phyloP scores from a whole-genome alignment of 768 basidiomycete species.

The Hygrocybe punicea region DNA sequence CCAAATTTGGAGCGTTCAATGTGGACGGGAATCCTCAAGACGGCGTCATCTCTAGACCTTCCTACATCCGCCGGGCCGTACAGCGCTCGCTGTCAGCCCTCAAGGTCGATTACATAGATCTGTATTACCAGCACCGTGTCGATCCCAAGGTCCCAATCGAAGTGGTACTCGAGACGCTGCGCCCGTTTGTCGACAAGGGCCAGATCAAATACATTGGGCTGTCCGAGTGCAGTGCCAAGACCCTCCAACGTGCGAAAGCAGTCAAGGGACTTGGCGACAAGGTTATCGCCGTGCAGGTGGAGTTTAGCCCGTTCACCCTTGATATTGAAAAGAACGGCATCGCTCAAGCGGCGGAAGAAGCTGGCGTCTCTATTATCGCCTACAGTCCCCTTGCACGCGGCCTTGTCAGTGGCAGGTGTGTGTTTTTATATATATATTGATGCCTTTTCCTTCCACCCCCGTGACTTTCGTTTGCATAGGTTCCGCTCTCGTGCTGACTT shows the following conservation, averaged over 20 bases:
- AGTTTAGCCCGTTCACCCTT: slow-evolving; percentile 42
- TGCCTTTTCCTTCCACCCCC: too few species aligned
- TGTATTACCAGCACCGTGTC: too few species aligned
- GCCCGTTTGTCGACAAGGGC: slow-evolving; percentile 36
- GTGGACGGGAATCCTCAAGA: too few species aligned
- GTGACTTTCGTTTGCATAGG: too few species aligned
- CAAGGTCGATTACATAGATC: slow-evolving; percentile 39
- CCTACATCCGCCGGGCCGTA: slow-evolving; percentile 6
- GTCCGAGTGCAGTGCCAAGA: slow-evolving; percentile 44
- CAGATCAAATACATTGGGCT: slow-evolving; percentile 51
- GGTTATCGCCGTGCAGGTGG: slow-evolving; percentile 38
- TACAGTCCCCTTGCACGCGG: too few species aligned
- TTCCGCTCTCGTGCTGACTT: too few species aligned
- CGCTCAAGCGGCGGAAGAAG: slow-evolving; percentile 39
- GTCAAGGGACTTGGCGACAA: slow-evolving; percentile 31
- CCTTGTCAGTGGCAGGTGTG: too few species aligned
- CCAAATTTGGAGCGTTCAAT: slow-evolving; percentile 41
- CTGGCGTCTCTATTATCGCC: slow-evolving; percentile 45
- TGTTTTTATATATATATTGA: too few species aligned
- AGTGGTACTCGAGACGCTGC: too few species aligned
- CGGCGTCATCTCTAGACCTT: slow-evolving; percentile 5
- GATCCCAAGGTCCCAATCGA: too few species aligned
- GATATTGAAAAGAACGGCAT: slow-evolving; percentile 43
- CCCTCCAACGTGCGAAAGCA: slow-evolving; percentile 47
- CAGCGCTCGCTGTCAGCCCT: slow-evolving; percentile 14